A percentile compares a stretch with the other conserved stretches of the same genome.
Conservation (phyloP, 2,329 filamentous ascomycete species). For the Aschersonia sp. region DNA sequence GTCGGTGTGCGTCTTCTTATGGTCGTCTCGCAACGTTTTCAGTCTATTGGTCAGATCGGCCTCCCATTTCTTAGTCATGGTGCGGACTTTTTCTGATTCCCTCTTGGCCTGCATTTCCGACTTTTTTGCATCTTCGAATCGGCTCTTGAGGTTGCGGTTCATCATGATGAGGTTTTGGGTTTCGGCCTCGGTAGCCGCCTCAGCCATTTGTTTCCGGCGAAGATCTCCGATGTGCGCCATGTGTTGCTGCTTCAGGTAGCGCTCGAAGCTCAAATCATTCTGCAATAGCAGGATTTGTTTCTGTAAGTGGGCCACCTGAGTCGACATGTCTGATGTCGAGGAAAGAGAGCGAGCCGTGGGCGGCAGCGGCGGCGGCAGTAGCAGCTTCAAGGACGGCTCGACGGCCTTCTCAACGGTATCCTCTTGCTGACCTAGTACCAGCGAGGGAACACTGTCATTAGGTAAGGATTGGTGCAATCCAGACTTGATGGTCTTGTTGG, state of each 20-base stretch:
- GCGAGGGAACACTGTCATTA: constrained; percentile 43
- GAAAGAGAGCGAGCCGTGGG: constrained; percentile 13
- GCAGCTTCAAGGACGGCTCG: constrained; percentile 6
- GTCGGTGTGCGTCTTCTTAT: constrained; percentile 47
- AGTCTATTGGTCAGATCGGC: constrained; percentile 54
- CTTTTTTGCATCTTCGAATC: constrained; percentile 59
- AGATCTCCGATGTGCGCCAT: constrained; percentile 69
- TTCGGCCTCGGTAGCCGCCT: constrained; percentile 68
- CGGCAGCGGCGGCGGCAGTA: constrained; percentile 14
- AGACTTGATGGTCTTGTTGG: constrained; percentile 43
- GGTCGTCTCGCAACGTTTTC: constrained; percentile 51
- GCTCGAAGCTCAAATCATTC: constrained; percentile 72
- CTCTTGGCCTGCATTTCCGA: constrained; percentile 55
- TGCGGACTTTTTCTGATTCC: constrained; percentile 57
- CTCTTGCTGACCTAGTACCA: constrained; percentile 35
- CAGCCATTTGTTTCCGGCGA: constrained; percentile 57
- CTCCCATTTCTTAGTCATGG: constrained; percentile 66
- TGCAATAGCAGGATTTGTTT: constrained; percentile 61
- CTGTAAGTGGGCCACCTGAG: constrained; percentile 43
- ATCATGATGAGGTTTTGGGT: constrained; percentile 68
- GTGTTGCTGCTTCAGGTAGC: constrained; percentile 73
- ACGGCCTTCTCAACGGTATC: constrained; percentile 22
- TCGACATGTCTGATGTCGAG: constrained; percentile 17
- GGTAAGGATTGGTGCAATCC: constrained; percentile 38
- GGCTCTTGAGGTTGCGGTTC: constrained; percentile 58